Conservation (phyloP, 139 green algal genomes). For the Tetradesmus obliquus region DNA sequence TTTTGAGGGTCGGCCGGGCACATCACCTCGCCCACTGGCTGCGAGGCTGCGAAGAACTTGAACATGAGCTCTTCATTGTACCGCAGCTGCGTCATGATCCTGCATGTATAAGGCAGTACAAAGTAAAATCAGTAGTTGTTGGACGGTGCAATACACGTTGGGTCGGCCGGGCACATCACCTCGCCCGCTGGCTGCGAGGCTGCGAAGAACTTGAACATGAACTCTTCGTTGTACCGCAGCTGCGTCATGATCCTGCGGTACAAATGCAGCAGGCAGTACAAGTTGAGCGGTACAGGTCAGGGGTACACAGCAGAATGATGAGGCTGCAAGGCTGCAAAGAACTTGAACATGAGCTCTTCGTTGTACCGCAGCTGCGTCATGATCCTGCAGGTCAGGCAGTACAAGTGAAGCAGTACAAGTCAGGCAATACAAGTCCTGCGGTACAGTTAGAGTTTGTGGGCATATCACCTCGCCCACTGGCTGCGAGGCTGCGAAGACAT, state of each 20-base stretch:
- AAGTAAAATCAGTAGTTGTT: too few relatives aligned
- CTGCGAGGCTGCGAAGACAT: constrained; percentile 45
- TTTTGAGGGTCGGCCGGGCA: constrained; percentile 25
- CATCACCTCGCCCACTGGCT: constrained; percentile 5
- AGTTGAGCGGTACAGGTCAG: not conserved
- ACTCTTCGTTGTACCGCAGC: constrained; percentile 42
- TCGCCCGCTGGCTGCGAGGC: constrained; percentile 2
- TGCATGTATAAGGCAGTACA: not conserved
- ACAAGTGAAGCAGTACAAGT: too few relatives aligned
- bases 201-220: constrained; percentile 37
- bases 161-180: constrained; percentile 19
- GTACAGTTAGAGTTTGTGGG: not conserved
- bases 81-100: constrained; percentile 48
- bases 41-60: constrained; percentile 47
- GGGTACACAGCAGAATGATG: too few relatives aligned
- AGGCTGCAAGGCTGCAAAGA: constrained; percentile 33
- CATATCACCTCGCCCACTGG: constrained; percentile 25
- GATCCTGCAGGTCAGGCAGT: constrained; percentile 16
- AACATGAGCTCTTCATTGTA: constrained; percentile 48
- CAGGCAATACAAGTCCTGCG: too few relatives aligned
- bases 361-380: constrained; percentile 46
- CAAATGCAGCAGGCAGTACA: not conserved
- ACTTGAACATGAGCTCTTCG: constrained; percentile 45
- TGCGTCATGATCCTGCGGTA: constrained; percentile 47
- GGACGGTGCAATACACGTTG: not conserved